phyloP scores from a whole-genome alignment of 139 green algal species.

The Ettlia oleoabundans region DNA sequence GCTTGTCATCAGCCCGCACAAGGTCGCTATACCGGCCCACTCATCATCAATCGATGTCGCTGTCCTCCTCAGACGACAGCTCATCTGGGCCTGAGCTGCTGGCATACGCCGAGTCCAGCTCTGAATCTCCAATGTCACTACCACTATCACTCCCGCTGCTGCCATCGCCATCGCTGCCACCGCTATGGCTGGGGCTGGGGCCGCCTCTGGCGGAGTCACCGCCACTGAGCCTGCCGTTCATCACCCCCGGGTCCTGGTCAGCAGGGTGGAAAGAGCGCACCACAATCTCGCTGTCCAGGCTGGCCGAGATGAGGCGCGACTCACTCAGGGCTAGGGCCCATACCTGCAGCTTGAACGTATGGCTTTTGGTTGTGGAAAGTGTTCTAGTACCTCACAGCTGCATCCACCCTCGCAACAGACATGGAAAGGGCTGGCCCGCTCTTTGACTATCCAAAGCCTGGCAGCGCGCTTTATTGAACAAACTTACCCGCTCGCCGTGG shows the following conservation, averaged over 20 bases:
- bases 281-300: background rate
- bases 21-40: too few relatives aligned
- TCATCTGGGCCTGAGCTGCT: background rate
- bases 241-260: background rate
- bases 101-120: conserved; percentile 1
- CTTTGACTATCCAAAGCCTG: too few relatives aligned
- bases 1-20: too few relatives aligned
- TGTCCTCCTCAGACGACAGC: too few relatives aligned
- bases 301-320: background rate
- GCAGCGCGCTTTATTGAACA: background rate
- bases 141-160: background rate
- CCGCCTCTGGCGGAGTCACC: background rate
- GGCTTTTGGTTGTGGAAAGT: too few relatives aligned
- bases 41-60: too few relatives aligned
- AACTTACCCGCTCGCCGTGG: conserved; percentile 18
- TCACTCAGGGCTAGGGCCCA: conserved; percentile 21
- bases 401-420: too few relatives aligned
- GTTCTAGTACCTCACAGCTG: too few relatives aligned
- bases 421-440: too few relatives aligned
- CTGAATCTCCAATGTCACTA: background rate
- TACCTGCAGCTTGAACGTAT: too few relatives aligned
- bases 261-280: conserved; percentile 9
- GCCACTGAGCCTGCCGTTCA: background rate
- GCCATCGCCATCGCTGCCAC: background rate
- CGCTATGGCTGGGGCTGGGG: background rate